These are phyloP conservation scores for Millerago galiae DNA, from an alignment of 805 yeast genomes.

Conservation along the genomic window DNA sequence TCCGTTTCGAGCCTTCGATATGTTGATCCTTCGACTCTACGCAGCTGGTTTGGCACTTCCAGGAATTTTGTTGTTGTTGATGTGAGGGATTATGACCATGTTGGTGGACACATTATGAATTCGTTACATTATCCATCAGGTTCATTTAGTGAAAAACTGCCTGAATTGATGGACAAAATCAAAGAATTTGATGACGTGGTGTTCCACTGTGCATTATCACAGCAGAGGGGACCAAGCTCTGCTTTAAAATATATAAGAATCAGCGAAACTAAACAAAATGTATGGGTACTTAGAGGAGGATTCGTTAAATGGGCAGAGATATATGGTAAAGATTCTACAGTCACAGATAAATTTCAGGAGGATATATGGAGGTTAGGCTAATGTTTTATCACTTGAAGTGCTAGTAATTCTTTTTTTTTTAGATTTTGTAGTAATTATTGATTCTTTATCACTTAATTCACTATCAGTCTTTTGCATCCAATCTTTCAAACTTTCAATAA, in stretches of 20 bases:
- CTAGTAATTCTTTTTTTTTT: not conserved
- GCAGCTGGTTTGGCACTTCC: constrained; percentile 36
- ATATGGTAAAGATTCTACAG: constrained; percentile 59
- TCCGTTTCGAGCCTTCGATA: constrained; percentile 24
- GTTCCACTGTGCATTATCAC: constrained; percentile 88
- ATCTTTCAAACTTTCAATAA: constrained; percentile 26
- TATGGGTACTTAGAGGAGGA: constrained; percentile 79
- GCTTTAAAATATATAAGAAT: constrained; percentile 52
- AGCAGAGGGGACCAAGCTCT: constrained; percentile 86
- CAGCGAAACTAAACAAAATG: constrained; percentile 26
- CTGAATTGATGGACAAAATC: constrained; percentile 21
- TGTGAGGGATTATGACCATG: constrained; percentile 76
- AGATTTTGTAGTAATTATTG: constrained; percentile 6
- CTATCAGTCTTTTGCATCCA: constrained; percentile 29
- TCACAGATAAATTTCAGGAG: constrained; percentile 56
- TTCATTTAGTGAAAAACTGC: constrained; percentile 32
- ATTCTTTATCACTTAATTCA: constrained; percentile 12
- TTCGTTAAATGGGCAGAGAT: constrained; percentile 75
- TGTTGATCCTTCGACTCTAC: constrained; percentile 38
- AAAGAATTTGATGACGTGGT: constrained; percentile 45
- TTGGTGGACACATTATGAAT: constrained; percentile 67
- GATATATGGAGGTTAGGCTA: constrained; percentile 32
- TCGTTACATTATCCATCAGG: constrained; percentile 48
- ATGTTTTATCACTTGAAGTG: not conserved
- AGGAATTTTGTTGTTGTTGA: constrained; percentile 58